Evolutionary conservation across 768 basidiomycete species (phyloP), one percentile per base, ranked within the genome.

Genomic region (Leccinum variicolor): DNA sequence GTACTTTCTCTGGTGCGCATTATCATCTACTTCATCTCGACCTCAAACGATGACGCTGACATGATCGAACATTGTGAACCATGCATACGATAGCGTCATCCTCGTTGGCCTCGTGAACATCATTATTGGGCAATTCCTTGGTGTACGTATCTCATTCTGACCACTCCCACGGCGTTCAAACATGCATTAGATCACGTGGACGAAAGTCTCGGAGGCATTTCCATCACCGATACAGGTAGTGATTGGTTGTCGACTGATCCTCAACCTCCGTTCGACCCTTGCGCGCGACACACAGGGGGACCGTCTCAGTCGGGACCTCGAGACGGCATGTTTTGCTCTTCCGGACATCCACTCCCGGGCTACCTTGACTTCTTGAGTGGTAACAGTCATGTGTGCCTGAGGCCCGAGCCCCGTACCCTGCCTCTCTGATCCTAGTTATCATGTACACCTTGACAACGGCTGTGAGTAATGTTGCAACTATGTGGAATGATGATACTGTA

Each of bases 1-100:
- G 14, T 57, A 52, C 19, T 57, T 52, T 28, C 14, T 57, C n/a
- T 48, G 56, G 56, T 57, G 34, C 10, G 15, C n/a, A 10, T n/a
- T 8, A n/a, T 4, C 15, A 11, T 19, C 11, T 3, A 2, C 48
- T 50, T 50, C 17, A 17, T 6, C 28, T 50, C 6, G 10, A 11
- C 25, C 47, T 28, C 25, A 14, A 45, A 48, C 25, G 6, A 50
- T 19, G 11, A 13, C 10, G 6, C 25, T 48, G 47, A 48, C 25
- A 48, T 26, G 25, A 26, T 17, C 11, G 4, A 8, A 17, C 25
- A 26, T 10, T 17, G 25, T 34, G 45, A 11, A 21, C 21, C 45
- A 13, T 46, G 39, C 21, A 6, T 15, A 9, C 4, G 47, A 25
- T 48, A 48, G 47, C 23, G 17, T 26, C 14, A 26, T 48, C 8